Conservation (phyloP, 805 yeast genomes). For the Sungouiozyma intestinalis region DNA sequence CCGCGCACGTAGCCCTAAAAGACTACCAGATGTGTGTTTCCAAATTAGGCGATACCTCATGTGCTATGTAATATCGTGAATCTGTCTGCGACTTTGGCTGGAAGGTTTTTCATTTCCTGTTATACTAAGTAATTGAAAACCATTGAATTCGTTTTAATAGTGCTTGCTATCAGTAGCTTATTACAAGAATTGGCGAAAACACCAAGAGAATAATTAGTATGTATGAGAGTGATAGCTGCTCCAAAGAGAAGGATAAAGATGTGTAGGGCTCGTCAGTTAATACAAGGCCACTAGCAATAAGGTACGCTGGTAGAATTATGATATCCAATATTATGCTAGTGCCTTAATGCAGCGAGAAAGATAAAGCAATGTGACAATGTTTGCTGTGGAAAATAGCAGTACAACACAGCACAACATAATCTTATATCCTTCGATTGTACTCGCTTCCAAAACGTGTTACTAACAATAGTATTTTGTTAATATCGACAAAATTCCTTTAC, state of each 20-base stretch:
- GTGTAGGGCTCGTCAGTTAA: too few species aligned
- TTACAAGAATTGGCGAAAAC: not conserved
- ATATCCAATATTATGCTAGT: too few species aligned
- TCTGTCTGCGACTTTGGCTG: not conserved
- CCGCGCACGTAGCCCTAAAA: too few species aligned
- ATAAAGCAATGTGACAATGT: too few species aligned
- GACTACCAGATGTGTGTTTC: too few species aligned
- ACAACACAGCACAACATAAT: not conserved
- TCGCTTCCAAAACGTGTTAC: not conserved
- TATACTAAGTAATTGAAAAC: not conserved
- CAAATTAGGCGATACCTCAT: too few species aligned
- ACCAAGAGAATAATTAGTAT: not conserved
- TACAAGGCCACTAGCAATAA: too few species aligned
- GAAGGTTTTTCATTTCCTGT: not conserved
- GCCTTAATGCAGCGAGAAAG: too few species aligned
- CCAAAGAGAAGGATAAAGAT: too few species aligned
- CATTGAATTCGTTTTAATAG: not conserved
- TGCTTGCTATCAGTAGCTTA: not conserved
- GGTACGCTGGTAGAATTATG: too few species aligned
- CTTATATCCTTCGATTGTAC: not conserved
- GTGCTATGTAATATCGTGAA: too few species aligned
- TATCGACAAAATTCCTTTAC: not conserved
- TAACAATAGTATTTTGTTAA: not conserved
- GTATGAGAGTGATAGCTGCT: not conserved
- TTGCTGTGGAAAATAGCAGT: too few species aligned